A percentile compares a stretch with the other conserved stretches of the same genome.
Evolutionary conservation across 2,329 filamentous ascomycete species (phyloP).

Genomic region (Mycosphaerella arachidis): DNA sequence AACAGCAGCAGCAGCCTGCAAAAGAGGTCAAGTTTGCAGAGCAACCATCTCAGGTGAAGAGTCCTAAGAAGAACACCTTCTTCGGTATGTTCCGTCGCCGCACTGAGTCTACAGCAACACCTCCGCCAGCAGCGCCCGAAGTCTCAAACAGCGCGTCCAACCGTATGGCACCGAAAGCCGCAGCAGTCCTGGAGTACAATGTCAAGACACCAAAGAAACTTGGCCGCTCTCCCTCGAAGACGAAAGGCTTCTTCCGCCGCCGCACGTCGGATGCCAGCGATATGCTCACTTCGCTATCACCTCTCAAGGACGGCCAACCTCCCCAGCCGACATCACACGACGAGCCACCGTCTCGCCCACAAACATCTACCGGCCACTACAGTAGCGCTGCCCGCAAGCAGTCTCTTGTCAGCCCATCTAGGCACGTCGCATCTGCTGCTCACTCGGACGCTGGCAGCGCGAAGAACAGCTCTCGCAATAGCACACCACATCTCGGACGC

Average conservation of each 20-base stretch:
- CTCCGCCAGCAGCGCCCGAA: neutral
- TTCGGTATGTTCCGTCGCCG: slow-evolving; percentile 3
- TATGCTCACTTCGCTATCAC: slow-evolving; percentile 10
- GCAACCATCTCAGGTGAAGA: slow-evolving; percentile 3
- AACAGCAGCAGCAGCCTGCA: slow-evolving; percentile 7
- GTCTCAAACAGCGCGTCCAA: neutral
- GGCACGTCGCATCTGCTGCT: neutral
- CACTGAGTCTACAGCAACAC: neutral
- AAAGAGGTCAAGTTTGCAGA: slow-evolving; percentile 6
- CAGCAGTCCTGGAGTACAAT: slow-evolving; percentile 35
- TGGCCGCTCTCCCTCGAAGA: slow-evolving; percentile 29
- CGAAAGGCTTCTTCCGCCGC: slow-evolving; percentile 22
- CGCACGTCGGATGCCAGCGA: slow-evolving; percentile 12
- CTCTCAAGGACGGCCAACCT: neutral
- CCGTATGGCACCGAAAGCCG: slow-evolving; percentile 32
- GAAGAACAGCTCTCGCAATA: neutral
- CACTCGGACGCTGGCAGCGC: neutral
- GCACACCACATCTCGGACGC: slow-evolving; percentile 12
- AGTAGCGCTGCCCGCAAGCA: neutral
- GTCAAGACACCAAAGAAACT: slow-evolving; percentile 6
- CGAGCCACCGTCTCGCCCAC: neutral
- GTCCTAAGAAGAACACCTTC: slow-evolving; percentile 7
- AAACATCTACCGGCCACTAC: neutral
- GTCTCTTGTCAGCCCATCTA: neutral
- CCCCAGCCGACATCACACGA: neutral